Evolutionary conservation across 495 filamentous ascomycete species (phyloP), one percentile per base, ranked within the genome.

Genomic region (Penicillium coffeae): DNA sequence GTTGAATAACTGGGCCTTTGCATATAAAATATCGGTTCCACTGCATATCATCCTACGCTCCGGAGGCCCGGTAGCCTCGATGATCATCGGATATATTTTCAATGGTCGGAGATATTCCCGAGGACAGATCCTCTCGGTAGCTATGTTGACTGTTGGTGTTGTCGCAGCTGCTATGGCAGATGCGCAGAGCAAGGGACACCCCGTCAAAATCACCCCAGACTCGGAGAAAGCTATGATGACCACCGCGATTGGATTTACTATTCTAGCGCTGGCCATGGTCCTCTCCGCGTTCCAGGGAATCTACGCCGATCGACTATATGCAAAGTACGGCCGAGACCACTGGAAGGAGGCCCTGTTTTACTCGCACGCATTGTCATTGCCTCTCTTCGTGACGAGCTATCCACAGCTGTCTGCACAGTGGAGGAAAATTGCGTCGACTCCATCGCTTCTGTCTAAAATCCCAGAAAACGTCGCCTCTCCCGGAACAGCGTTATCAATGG

Each of bases 311-410:
- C 79, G 87, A 52, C 88, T 90, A 3, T 99, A 96, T 66, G 79
- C 80, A 49, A 78, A 71, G 16, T 87, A 95, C 69, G 90, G 91
- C 18, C 84, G 69, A 13, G 63, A 84, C 30, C 86, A 95, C 69
- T 97, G 93, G 90, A 88, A 87, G 54, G 93, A 97, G 64, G 95
- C 94, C 57, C 77, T 99, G 13, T 96, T 99, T 66, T 99, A 97
- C 67, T 87, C 84, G 15, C 90, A 95, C 52, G 64, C 86, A 15
- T 78, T 94, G 14, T 88, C 87, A 3, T 62, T 96, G 30, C 89
- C 88, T 0, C 62, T 85, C 21, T 84, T 85, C 62, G 42, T 81
- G 15, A 72, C 71, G 0, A 72, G 76, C 18, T 69, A 59, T 5
- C 46, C 67, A 12, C 66, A 73, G 21, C 63, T 85, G n/a, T 58